A percentile compares a stretch with the other conserved stretches of the same genome.
Conservation (phyloP, 495 filamentous ascomycete genomes). For the Elasticomyces elasticus region DNA sequence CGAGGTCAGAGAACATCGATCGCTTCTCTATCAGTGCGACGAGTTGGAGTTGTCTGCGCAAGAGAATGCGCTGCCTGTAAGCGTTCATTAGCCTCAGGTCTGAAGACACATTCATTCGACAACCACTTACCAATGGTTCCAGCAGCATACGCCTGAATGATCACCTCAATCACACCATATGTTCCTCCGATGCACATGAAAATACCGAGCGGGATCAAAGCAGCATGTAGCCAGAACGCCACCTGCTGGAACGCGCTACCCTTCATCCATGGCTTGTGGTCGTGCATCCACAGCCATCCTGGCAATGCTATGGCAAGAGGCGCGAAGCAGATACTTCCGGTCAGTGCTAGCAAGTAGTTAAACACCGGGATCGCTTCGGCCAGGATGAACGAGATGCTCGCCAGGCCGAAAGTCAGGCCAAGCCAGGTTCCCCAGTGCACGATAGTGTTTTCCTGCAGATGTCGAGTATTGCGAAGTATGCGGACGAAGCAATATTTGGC, state of each 20-base stretch:
- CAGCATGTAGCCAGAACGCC: slow-evolving; percentile 22
- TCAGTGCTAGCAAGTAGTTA: slow-evolving; percentile 30
- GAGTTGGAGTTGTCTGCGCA: slow-evolving; percentile 22
- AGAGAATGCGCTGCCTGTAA: slow-evolving; percentile 10
- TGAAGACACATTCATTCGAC: background rate
- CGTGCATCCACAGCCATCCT: slow-evolving; percentile 40
- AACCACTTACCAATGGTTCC: slow-evolving; percentile 24
- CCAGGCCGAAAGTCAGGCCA: slow-evolving; percentile 24
- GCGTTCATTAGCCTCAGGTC: background rate
- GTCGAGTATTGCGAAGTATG: slow-evolving; percentile 28
- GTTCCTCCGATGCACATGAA: slow-evolving; percentile 33
- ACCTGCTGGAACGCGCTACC: slow-evolving; percentile 23
- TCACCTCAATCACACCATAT: slow-evolving; percentile 30
- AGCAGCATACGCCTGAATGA: slow-evolving; percentile 32
- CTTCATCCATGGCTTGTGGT: slow-evolving; percentile 32
- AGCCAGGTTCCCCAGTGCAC: slow-evolving; percentile 31
- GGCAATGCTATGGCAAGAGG: slow-evolving; percentile 33
- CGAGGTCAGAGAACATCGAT: background rate
- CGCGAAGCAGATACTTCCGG: slow-evolving; percentile 27
- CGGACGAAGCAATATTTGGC: slow-evolving; percentile 35
- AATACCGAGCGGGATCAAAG: slow-evolving; percentile 24
- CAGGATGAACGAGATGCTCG: slow-evolving; percentile 26
- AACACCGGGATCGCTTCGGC: slow-evolving; percentile 33
- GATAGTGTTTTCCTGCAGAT: slow-evolving; percentile 30
- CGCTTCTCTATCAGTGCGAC: background rate